Conservation (phyloP, 2,329 filamentous ascomycete species). For the Fusarium sp. region DNA sequence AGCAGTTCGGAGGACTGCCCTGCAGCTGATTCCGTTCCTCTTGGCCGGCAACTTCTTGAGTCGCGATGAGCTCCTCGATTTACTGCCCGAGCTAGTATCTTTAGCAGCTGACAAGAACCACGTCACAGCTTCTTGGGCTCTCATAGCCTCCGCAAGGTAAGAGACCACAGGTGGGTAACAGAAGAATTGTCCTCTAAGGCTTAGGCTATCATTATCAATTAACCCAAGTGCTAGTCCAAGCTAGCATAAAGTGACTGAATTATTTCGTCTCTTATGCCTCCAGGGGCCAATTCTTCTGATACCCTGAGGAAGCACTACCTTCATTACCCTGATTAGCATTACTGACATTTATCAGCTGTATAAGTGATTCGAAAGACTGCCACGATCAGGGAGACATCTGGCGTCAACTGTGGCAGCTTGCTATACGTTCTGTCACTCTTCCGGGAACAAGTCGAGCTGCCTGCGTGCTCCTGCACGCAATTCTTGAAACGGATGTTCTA, state of each 20-base stretch:
- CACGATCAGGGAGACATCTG: slow-evolving; percentile 62
- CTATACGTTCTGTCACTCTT: slow-evolving; percentile 76
- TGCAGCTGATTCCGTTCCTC: slow-evolving; percentile 70
- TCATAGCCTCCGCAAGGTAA: slow-evolving; percentile 84
- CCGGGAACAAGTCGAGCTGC: slow-evolving; percentile 80
- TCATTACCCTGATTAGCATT: slow-evolving; percentile 7
- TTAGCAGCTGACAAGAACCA: slow-evolving; percentile 77
- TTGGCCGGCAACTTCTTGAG: slow-evolving; percentile 60
- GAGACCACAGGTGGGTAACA: slow-evolving; percentile 32
- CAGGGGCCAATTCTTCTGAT: background rate
- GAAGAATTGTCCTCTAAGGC: too few species aligned
- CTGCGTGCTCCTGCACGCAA: slow-evolving; percentile 75
- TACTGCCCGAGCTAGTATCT: slow-evolving; percentile 69
- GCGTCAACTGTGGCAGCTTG: slow-evolving; percentile 81
- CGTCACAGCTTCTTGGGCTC: slow-evolving; percentile 79
- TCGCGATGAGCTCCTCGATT: slow-evolving; percentile 63
- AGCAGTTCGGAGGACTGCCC: slow-evolving; percentile 61
- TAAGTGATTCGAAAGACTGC: slow-evolving; percentile 49
- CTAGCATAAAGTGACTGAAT: too few species aligned
- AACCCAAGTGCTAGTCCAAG: too few species aligned
- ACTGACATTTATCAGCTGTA: slow-evolving; percentile 51
- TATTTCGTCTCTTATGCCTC: too few species aligned
- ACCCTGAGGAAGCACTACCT: background rate
- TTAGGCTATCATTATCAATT: too few species aligned
- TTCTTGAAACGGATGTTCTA: slow-evolving; percentile 75